Conservation (phyloP, 805 yeast genomes). For the Cyberlindnera mississippiensis region DNA sequence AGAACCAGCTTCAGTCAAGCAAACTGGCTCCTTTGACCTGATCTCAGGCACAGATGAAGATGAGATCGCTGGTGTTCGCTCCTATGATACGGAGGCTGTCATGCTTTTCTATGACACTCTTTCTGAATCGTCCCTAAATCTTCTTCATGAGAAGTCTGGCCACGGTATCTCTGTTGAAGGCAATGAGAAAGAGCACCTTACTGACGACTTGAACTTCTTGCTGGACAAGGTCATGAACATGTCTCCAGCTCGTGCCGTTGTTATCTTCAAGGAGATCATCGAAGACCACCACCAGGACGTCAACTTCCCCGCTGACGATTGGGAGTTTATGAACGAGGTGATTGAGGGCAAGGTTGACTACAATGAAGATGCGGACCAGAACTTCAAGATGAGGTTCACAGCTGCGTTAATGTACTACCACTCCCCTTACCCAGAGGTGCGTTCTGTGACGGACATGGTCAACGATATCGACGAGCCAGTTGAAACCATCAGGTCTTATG, state of each 20-base stretch:
- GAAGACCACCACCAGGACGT: slow-evolving; percentile 44
- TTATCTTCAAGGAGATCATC: slow-evolving; percentile 33
- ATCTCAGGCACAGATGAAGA: not conserved
- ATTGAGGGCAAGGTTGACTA: slow-evolving; percentile 4
- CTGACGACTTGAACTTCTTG: slow-evolving; percentile 16
- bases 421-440: slow-evolving; percentile 64
- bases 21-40: too few species aligned
- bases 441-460: slow-evolving; percentile 52
- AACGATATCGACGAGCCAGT: slow-evolving; percentile 47
- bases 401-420: slow-evolving; percentile 27
- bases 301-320: slow-evolving; percentile 36
- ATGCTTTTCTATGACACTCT: slow-evolving; percentile 9
- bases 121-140: slow-evolving; percentile 3
- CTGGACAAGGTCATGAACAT: slow-evolving; percentile 10
- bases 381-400: slow-evolving; percentile 8
- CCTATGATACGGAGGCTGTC: slow-evolving; percentile 14
- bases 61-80: slow-evolving; percentile 1
- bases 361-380: slow-evolving; percentile 1
- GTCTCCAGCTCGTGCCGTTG: slow-evolving; percentile 28
- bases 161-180: slow-evolving; percentile 12
- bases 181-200: slow-evolving; percentile 11
- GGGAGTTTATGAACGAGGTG: slow-evolving; percentile 9
- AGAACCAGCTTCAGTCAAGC: too few species aligned
- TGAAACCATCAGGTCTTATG: slow-evolving; percentile 44
- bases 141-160: slow-evolving; percentile 16